phyloP scores from a whole-genome alignment of 179 eudicot genomes.

The Corrigiola litoralis region DNA sequence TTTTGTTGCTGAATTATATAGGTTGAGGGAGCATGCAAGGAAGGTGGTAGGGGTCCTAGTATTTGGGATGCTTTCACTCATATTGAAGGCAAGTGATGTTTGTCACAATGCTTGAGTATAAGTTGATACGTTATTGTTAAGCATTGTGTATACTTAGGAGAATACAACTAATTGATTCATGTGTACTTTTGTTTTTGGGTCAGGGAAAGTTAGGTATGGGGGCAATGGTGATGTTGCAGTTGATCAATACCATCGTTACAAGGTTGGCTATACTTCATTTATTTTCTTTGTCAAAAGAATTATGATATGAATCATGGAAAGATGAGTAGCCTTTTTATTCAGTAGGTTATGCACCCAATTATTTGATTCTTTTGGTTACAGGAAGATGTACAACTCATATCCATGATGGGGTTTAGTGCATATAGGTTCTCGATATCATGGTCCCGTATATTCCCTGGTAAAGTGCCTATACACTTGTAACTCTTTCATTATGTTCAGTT shows the following conservation, averaged over 20 bases:
- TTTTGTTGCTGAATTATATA: constrained; percentile 19
- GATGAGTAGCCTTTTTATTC: not conserved
- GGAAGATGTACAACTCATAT: constrained; percentile 74
- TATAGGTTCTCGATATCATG: constrained; percentile 82
- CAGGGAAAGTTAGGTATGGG: constrained; percentile 66
- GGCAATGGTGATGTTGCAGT: constrained; percentile 76
- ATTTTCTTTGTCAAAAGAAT: not conserved
- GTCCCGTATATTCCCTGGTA: constrained; percentile 77
- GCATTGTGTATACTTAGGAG: not conserved
- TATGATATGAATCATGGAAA: not conserved
- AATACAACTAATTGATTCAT: not conserved
- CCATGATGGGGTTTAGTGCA: constrained; percentile 60
- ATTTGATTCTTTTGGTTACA: constrained; percentile 25
- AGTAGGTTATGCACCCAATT: not conserved
- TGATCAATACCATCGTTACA: constrained; percentile 83
- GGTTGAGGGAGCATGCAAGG: constrained; percentile 80
- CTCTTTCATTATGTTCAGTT: too few species aligned
- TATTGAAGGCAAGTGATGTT: constrained; percentile 34
- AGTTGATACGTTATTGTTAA: not conserved
- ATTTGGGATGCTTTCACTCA: constrained; percentile 77
- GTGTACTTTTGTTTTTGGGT: not conserved
- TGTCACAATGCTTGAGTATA: not conserved
- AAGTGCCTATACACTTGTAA: not conserved
- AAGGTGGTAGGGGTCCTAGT: constrained; percentile 72
- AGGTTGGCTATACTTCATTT: constrained; percentile 32